These are phyloP conservation scores for Afroboletus lepidellus DNA, from an alignment of 1,284 basidiomycete genomes.

Conservation along the genomic window DNA sequence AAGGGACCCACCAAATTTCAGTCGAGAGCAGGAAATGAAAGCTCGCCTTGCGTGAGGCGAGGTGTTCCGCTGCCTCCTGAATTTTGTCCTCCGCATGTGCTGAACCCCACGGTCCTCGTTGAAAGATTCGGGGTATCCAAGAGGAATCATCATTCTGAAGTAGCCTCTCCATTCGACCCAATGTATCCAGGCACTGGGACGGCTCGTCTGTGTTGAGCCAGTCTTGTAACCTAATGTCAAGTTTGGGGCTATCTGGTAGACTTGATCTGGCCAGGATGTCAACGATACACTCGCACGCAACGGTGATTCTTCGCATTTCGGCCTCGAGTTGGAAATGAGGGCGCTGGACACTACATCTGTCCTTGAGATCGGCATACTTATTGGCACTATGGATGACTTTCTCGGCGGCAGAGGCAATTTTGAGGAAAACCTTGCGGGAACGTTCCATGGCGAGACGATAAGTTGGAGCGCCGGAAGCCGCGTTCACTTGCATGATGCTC, in stretches of 20 bases:
- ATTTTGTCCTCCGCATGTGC: neutral
- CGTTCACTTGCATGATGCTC: too few species aligned
- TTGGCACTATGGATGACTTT: neutral
- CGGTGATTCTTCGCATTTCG: constrained; percentile 7
- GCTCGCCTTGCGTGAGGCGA: neutral
- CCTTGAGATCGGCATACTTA: neutral
- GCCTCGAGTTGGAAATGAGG: constrained; percentile 8
- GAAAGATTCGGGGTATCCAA: neutral
- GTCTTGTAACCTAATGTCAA: neutral
- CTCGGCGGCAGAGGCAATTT: neutral
- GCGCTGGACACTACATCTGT: neutral
- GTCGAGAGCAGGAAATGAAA: neutral
- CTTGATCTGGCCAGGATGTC: too few species aligned
- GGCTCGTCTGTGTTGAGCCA: constrained; percentile 1
- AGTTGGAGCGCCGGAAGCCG: neutral
- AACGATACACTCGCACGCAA: constrained; percentile 2
- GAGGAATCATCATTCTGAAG: neutral
- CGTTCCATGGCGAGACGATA: neutral
- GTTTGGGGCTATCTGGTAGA: neutral
- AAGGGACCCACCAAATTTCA: neutral
- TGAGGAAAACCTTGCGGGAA: neutral
- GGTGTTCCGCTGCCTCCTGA: neutral
- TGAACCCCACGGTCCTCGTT: neutral
- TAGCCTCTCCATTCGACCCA: neutral
- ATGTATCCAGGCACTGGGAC: neutral